Base-by-base conservation (phyloP, 2,329 filamentous ascomycete species). In the Madurella fahalii region DNA sequence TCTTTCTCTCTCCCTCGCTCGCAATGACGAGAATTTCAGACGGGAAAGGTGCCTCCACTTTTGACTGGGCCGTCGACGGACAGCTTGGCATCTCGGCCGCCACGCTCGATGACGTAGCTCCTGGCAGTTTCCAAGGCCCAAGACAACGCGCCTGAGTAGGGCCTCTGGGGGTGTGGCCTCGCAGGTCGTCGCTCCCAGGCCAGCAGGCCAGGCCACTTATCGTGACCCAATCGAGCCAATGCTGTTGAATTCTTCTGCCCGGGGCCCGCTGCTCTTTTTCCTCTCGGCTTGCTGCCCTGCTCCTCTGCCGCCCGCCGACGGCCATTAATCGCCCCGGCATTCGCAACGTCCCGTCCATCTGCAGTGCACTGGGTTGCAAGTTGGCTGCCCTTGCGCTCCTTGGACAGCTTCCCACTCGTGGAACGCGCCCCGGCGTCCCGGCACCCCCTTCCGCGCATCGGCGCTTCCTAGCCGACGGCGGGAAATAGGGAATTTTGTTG, bases 91-190 rank as follows among this genome's bases (percentile, higher is more conserved):
- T 52, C 42, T 49, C 53, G 49, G 47, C 40, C 45, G 15, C 45
- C 47, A 51, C 54, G 54, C 50, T 59, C 49, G 49, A 59, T 59
- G 57, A 59, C 57, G 57, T 59, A 57, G 54, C 30, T 1, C 15
- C 42, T 25, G 31, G 31, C 46, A 37, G 11, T 34, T 57, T 48
- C 57, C 47, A 57, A 55, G 47, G 54, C 37, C 46, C 30, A 45
- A 43, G 25, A 7, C 46, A 43, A 53, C 44, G 42, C 16, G 25
- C 37, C 45, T 42, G 37, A 41, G 34, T n/a, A 39, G 18, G 39
- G 40, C 39, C 40, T 37, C 37, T 11, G 37, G 16, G 5, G 25
- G 16, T 3, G n/a, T 31, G 34, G 25, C 13, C 25, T 46, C 44
- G 17, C n/a, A 40, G 34, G 45, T 40, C 30, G 49, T 42, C 20